Conservation (phyloP, 805 yeast genomes). For the Maudiozyma saulgeensis region DNA sequence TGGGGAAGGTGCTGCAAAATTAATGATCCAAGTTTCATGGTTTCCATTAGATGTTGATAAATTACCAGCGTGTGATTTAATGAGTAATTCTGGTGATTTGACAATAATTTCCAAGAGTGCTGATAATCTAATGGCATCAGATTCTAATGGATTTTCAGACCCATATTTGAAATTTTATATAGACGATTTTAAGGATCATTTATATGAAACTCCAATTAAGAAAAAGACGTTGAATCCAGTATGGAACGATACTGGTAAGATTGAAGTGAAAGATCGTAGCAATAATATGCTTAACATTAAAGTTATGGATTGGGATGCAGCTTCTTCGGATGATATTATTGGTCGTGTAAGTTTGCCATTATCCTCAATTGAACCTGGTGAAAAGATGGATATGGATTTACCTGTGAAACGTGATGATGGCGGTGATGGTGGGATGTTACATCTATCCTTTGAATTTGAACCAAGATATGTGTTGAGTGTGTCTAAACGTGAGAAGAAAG, state of each 20-base stretch:
- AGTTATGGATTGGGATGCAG: slow-evolving; percentile 88
- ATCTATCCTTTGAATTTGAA: slow-evolving; percentile 49
- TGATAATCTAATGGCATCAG: slow-evolving; percentile 69
- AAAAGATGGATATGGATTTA: slow-evolving; percentile 41
- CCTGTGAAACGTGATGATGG: slow-evolving; percentile 35
- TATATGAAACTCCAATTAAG: slow-evolving; percentile 66
- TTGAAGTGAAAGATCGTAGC: slow-evolving; percentile 51
- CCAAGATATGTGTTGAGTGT: slow-evolving; percentile 57
- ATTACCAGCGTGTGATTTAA: slow-evolving; percentile 66
- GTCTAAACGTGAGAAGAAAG: slow-evolving; percentile 31
- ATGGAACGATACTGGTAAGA: slow-evolving; percentile 65
- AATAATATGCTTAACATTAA: slow-evolving; percentile 48
- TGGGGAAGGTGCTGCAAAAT: slow-evolving; percentile 42
- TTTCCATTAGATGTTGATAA: slow-evolving; percentile 56
- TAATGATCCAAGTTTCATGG: slow-evolving; percentile 62
- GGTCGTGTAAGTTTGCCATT: slow-evolving; percentile 57
- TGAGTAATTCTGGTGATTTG: slow-evolving; percentile 65
- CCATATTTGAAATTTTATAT: slow-evolving; percentile 70
- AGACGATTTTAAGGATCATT: slow-evolving; percentile 47
- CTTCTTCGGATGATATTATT: slow-evolving; percentile 73
- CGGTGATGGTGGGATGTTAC: slow-evolving; percentile 48
- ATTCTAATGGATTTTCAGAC: slow-evolving; percentile 85
- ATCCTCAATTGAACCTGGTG: slow-evolving; percentile 40
- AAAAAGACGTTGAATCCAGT: slow-evolving; percentile 87
- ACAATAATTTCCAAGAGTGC: slow-evolving; percentile 56